Conservation (phyloP, 176 grass and related monocot species). For the Panicum miliaceum region DNA sequence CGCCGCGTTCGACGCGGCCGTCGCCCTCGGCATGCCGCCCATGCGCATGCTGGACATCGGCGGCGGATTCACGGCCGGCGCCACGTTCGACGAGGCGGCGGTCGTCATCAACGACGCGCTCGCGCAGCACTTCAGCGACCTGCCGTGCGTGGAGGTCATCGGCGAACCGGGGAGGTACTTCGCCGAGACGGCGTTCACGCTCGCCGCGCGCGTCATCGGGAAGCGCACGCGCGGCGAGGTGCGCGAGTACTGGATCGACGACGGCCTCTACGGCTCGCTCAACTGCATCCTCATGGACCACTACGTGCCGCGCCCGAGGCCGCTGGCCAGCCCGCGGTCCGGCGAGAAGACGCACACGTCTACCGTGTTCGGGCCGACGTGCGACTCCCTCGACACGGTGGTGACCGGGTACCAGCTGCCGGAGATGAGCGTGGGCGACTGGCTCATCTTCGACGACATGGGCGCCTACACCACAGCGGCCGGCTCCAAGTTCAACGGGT, state of each 20-base stretch:
- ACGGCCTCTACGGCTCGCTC: conserved; percentile 53
- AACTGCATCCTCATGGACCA: conserved; percentile 46
- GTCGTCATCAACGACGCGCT: conserved; percentile 28
- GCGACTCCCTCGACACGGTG: conserved; percentile 48
- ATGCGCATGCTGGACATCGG: conserved; percentile 51
- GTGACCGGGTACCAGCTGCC: conserved; percentile 48
- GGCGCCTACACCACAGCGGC: conserved; percentile 44
- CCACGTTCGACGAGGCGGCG: conserved; percentile 29
- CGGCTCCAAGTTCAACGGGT: conserved; percentile 47
- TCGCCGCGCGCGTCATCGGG: conserved; percentile 51
- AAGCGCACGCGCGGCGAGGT: conserved; percentile 43
- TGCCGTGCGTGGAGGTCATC: conserved; percentile 39
- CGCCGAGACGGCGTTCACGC: conserved; percentile 42
- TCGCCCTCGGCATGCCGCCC: conserved; percentile 37
- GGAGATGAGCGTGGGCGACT: conserved; percentile 49
- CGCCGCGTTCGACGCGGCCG: conserved; percentile 35
- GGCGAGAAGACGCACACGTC: conserved; percentile 32
- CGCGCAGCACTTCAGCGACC: conserved; percentile 26
- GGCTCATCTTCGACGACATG: conserved; percentile 58
- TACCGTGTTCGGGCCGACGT: conserved; percentile 52
- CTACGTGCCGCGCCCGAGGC: conserved; percentile 42
- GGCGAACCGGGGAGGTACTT: conserved; percentile 46
- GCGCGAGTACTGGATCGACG: conserved; percentile 61
- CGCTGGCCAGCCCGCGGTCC: not conserved
- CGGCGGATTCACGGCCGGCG: conserved; percentile 37